These are phyloP conservation scores for Pseudogymnoascus sp. DNA, from an alignment of 2,329 filamentous ascomycete genomes.

Conservation along the genomic window DNA sequence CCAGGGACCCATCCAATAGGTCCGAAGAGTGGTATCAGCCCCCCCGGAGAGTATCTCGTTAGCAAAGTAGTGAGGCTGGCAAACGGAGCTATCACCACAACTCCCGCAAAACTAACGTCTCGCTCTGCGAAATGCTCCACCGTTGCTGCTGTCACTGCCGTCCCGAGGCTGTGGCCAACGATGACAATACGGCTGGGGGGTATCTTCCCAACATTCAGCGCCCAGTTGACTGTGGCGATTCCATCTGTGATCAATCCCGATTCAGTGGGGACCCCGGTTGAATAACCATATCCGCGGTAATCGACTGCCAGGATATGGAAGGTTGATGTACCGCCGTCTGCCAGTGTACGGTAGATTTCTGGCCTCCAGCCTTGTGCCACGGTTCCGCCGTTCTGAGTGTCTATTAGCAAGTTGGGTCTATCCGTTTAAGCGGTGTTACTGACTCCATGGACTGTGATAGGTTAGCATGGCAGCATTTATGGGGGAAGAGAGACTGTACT, in stretches of 20 bases:
- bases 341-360: constrained; percentile 66
- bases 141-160: constrained; percentile 69
- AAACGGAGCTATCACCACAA: constrained; percentile 75
- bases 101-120: constrained; percentile 63
- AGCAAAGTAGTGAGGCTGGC: constrained; percentile 65
- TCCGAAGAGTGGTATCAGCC: constrained; percentile 67
- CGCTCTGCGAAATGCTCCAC: constrained; percentile 58
- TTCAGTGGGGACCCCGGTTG: constrained; percentile 73
- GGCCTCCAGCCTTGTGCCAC: constrained; percentile 71
- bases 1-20: constrained; percentile 61
- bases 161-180: constrained; percentile 80
- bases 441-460: constrained; percentile 51
- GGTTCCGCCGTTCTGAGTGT: constrained; percentile 68
- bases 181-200: constrained; percentile 66
- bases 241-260: constrained; percentile 73
- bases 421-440: constrained; percentile 22
- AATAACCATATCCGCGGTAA: constrained; percentile 81
- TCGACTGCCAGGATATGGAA: constrained; percentile 83
- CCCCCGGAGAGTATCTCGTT: constrained; percentile 66
- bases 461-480: constrained; percentile 28
- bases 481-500: constrained; percentile 24
- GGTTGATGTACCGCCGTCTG: constrained; percentile 56
- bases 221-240: constrained; percentile 63
- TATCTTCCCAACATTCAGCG: constrained; percentile 54
- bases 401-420: background rate